Evolutionary conservation across 2,329 filamentous ascomycete species (phyloP).

Genomic region (Colletotrichum sp.): DNA sequence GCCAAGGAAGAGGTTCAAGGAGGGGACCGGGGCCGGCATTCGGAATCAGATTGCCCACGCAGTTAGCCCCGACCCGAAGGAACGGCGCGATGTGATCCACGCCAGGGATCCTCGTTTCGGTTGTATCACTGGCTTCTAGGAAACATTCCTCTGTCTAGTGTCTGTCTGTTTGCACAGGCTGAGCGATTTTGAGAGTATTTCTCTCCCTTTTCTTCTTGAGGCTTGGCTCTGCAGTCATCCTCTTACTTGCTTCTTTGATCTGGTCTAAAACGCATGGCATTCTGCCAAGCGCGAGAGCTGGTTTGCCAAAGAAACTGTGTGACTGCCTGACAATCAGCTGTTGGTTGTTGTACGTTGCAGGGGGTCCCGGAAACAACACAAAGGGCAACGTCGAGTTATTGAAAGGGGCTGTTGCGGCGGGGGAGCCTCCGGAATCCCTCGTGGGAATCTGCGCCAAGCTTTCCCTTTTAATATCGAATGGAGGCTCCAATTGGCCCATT

Average conservation of each 20-base stretch:
- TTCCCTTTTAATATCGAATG: neutral
- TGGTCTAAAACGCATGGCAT: neutral
- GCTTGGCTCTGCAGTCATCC: neutral
- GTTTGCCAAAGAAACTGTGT: neutral
- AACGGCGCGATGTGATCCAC: neutral
- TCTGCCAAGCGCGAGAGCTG: neutral
- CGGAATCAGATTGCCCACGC: neutral
- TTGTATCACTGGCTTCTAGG: neutral
- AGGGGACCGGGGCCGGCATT: neutral
- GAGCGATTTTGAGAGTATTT: constrained; percentile 1
- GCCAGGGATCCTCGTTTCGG: neutral
- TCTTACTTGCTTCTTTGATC: neutral
- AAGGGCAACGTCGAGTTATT: neutral
- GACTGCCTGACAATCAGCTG: neutral
- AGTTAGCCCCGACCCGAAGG: neutral
- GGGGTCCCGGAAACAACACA: neutral
- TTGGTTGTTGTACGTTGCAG: neutral
- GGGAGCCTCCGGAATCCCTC: constrained; percentile 6
- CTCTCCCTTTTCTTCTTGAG: neutral
- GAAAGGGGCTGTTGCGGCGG: neutral
- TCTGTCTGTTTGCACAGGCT: neutral
- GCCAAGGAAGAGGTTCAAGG: neutral
- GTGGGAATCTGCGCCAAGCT: constrained; percentile 2
- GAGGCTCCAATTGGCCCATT: neutral
- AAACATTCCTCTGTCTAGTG: neutral